Evolutionary conservation across 169 alveolate species (phyloP).

Genomic region (Perkinsus marinus): DNA sequence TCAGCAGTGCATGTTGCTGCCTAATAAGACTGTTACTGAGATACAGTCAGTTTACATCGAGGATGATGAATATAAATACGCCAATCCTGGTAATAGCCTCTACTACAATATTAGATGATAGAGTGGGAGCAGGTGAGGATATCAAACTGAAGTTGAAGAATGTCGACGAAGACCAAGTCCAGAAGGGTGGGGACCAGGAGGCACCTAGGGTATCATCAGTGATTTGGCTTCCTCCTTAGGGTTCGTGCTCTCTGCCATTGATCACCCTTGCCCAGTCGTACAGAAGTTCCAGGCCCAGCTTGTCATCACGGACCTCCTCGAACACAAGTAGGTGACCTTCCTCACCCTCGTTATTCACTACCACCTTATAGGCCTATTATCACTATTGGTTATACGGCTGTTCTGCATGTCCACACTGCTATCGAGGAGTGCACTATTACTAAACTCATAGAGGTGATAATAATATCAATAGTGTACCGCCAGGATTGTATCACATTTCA

Average conservation of each 20-base stretch:
- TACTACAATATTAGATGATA: background rate
- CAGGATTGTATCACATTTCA: background rate
- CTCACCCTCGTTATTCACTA: background rate
- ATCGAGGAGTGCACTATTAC: slow-evolving; percentile 35
- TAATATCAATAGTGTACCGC: background rate
- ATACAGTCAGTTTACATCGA: slow-evolving; percentile 59
- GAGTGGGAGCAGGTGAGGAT: background rate
- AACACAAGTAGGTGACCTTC: slow-evolving; percentile 26
- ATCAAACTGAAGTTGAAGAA: slow-evolving; percentile 55
- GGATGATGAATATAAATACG: slow-evolving; percentile 67
- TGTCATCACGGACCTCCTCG: slow-evolving; percentile 74
- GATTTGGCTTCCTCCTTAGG: slow-evolving; percentile 21
- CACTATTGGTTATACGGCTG: slow-evolving; percentile 80
- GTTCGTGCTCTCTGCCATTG: slow-evolving; percentile 77
- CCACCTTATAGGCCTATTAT: slow-evolving; percentile 57
- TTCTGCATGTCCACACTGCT: slow-evolving; percentile 60
- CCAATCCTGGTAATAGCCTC: slow-evolving; percentile 80
- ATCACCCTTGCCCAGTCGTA: slow-evolving; percentile 75
- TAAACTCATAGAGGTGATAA: slow-evolving; percentile 29
- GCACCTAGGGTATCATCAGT: too few species aligned
- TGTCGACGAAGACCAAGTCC: slow-evolving; percentile 77
- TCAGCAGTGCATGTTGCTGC: slow-evolving; percentile 65
- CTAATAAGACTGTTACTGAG: slow-evolving; percentile 63
- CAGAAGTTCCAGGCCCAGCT: slow-evolving; percentile 73
- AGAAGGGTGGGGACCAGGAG: slow-evolving; percentile 53